Base-by-base conservation (phyloP, 2,329 filamentous ascomycete species). In the Amesomyces nigricolor region DNA sequence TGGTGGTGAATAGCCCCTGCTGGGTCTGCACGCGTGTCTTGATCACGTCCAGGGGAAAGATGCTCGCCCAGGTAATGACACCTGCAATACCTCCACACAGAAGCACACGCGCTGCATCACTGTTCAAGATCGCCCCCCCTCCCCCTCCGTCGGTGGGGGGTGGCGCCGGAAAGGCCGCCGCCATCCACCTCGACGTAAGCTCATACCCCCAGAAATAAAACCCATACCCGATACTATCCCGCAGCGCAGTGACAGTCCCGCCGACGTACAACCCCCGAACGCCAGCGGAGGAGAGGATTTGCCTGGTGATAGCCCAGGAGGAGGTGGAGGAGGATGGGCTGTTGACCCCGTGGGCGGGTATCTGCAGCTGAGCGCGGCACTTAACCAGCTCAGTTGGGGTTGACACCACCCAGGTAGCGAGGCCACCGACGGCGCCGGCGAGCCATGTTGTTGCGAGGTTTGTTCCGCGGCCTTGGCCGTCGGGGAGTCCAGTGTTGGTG, bases 151-250 rank as follows among this genome's bases (percentile, higher is more conserved):
- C 59, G 53, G 72, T 72, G 16, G 74, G 73, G 19, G 42, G 8
- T 2, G 45, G 40, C 19, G 16, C 5, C 2, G n/a, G 44, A 19
- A 16, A 52, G 76, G 32, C 22, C 8, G 2, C 5, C 3, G 2
- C 30, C 32, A 46, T 40, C 32, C 44, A 73, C 37, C 81, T 78
- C 60, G 86, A 89, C 61, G 78, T 82, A 56, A 91, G 74, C 70
- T 95, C 88, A 67, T 96, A 97, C 1, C 87, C 87, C 88, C 88
- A 95, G 70, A 97, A 97, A 68, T 96, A 97, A 70, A 96, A 96
- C 0, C 91, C 92, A 72, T 96, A 97, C n/a, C 92, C 92, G 53
- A 96, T 81, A 56, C 87, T 86, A 71, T 97, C 92, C 48, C 92
- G 79, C 40, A 92, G 68, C 51, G 87, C 89, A 0, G 92, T 97